A percentile compares a stretch with the other conserved stretches of the same genome.
Conservation (phyloP, 2,329 filamentous ascomycete species). For the Botrytis elliptica region DNA sequence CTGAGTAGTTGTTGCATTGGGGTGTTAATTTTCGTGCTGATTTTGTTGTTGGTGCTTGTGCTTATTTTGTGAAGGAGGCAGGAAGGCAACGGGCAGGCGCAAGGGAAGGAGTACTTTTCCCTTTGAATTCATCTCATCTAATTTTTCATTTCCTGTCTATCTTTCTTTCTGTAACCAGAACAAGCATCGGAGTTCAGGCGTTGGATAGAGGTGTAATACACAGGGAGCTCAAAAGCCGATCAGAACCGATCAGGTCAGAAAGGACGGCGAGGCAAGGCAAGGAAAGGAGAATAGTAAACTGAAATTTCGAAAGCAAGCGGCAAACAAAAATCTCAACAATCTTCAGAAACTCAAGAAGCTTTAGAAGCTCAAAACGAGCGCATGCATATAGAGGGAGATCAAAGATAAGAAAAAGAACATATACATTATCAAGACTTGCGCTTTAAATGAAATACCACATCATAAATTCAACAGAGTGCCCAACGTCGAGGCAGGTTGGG, state of each 20-base stretch:
- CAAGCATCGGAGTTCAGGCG: constrained; percentile 7
- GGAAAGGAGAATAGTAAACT: not conserved
- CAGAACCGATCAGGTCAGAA: not conserved
- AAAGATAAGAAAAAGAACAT: not conserved
- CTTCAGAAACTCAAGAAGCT: not conserved
- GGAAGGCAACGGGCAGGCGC: not conserved
- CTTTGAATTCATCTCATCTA: not conserved
- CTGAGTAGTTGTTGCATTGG: constrained; percentile 88
- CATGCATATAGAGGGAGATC: not conserved
- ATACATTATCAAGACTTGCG: not conserved
- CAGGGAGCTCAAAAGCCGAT: not conserved
- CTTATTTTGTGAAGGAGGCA: constrained; percentile 50
- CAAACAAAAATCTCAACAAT: not conserved
- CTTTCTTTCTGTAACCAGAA: not conserved
- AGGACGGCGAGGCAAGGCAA: not conserved
- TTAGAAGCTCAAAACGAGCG: not conserved
- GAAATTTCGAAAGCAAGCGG: not conserved
- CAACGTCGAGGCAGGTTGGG: not conserved
- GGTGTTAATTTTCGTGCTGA: constrained; percentile 81
- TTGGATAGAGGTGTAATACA: not conserved
- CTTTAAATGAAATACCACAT: not conserved
- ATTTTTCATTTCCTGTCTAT: not conserved
- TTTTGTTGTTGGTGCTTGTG: constrained; percentile 80
- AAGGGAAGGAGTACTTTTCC: not conserved
- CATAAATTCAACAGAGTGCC: not conserved